These are phyloP conservation scores for Annulohypoxylon truncatum DNA, from an alignment of 2,329 filamentous ascomycete species.

Conservation along the genomic window DNA sequence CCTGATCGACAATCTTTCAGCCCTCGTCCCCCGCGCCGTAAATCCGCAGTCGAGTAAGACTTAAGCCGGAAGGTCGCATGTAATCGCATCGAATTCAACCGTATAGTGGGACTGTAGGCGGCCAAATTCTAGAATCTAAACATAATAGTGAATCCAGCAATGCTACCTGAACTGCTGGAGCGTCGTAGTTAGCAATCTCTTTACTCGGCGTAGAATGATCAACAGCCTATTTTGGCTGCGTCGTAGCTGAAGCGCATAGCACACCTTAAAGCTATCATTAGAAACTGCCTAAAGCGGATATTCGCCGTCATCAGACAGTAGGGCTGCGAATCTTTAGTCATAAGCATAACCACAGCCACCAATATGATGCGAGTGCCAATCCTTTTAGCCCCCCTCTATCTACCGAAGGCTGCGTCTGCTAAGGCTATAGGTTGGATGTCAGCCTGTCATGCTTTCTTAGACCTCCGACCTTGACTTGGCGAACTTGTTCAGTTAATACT, in stretches of 20 bases:
- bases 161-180: constrained; percentile 11
- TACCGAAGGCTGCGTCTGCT: neutral
- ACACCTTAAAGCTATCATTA: constrained; percentile 3
- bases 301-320: neutral
- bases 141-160: constrained; percentile 9
- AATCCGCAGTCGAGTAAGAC: neutral
- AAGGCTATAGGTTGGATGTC: neutral
- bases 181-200: constrained; percentile 3
- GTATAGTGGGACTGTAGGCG: neutral
- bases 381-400: neutral
- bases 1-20: neutral
- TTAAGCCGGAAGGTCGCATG: constrained; percentile 12
- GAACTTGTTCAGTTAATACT: neutral
- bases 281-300: constrained; percentile 2
- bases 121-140: constrained; percentile 1
- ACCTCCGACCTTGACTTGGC: neutral
- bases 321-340: neutral
- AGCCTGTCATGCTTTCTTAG: neutral
- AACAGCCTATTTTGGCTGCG: constrained; percentile 8
- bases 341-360: neutral
- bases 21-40: constrained; percentile 12
- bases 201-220: neutral
- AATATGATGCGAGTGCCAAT: neutral
- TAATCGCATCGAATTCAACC: neutral
- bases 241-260: neutral